phyloP scores from a whole-genome alignment of 2,329 filamentous ascomycete genomes.

The Graphiopsis chlorocephala region DNA sequence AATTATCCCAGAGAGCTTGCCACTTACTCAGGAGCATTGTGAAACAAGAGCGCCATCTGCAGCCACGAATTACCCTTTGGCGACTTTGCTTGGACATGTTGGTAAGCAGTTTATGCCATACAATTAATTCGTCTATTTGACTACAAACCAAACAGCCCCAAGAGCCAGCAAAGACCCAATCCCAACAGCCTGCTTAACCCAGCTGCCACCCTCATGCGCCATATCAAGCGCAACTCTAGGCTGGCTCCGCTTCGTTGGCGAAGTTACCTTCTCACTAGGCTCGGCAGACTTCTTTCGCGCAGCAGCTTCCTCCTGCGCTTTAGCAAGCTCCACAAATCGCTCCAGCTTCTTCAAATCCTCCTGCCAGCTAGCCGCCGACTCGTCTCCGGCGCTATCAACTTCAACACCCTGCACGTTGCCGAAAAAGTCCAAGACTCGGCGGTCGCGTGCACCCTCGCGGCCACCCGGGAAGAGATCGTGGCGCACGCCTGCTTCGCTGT shows the following conservation, averaged over 20 bases:
- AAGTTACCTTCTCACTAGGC: slow-evolving; percentile 25
- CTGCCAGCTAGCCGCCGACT: slow-evolving; percentile 42
- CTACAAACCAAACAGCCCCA: slow-evolving; percentile 40
- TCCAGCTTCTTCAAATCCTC: slow-evolving; percentile 76
- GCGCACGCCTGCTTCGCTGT: slow-evolving; percentile 84
- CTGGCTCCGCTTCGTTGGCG: slow-evolving; percentile 29
- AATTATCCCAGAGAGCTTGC: too few relatives aligned
- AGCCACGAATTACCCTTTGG: too few relatives aligned
- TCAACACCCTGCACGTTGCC: slow-evolving; percentile 98
- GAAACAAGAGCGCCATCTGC: too few relatives aligned
- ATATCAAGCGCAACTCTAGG: slow-evolving; percentile 23
- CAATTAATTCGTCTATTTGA: slow-evolving; percentile 11
- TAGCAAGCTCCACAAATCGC: slow-evolving; percentile 49
- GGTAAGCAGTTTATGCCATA: too few relatives aligned
- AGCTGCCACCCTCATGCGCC: slow-evolving; percentile 37
- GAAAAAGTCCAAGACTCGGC: slow-evolving; percentile 93
- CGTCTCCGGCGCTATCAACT: slow-evolving; percentile 57
- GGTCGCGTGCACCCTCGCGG: slow-evolving; percentile 70
- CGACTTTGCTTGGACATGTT: too few relatives aligned
- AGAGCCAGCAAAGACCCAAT: slow-evolving; percentile 39
- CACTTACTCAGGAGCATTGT: too few relatives aligned
- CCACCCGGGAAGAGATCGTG: slow-evolving; percentile 94
- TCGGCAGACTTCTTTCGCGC: slow-evolving; percentile 1
- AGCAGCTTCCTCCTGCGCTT: slow-evolving; percentile 19
- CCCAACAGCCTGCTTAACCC: slow-evolving; percentile 41